Evolutionary conservation across 2,329 filamentous ascomycete genomes (phyloP).

Genomic region (Aureobasidium melanogenum): DNA sequence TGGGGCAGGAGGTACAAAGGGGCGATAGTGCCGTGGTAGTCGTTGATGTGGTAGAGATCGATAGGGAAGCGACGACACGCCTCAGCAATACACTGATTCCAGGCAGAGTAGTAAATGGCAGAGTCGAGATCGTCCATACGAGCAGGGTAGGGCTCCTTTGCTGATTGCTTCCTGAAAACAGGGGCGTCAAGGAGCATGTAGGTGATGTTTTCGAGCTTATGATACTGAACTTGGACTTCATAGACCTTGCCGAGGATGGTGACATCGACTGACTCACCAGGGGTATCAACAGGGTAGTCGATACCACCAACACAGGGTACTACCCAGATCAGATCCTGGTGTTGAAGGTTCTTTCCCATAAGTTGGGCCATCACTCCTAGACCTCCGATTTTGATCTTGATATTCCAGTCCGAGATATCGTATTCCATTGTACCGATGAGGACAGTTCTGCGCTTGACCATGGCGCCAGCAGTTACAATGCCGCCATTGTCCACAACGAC

Average conservation of each 20-base stretch:
- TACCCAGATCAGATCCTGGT: slow-evolving; percentile 55
- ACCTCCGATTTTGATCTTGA: slow-evolving; percentile 65
- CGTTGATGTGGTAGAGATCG: slow-evolving; percentile 59
- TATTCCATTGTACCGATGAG: slow-evolving; percentile 65
- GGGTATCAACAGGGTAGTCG: slow-evolving; percentile 52
- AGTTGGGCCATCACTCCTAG: slow-evolving; percentile 62
- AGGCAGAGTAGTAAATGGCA: slow-evolving; percentile 60
- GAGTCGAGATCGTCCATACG: slow-evolving; percentile 62
- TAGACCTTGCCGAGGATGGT: slow-evolving; percentile 53
- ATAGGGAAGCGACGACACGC: slow-evolving; percentile 53
- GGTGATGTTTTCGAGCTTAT: slow-evolving; percentile 55
- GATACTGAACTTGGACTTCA: slow-evolving; percentile 55
- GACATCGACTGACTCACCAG: slow-evolving; percentile 53
- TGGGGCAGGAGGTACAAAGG: slow-evolving; percentile 56
- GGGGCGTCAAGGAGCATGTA: slow-evolving; percentile 60
- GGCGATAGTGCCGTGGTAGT: slow-evolving; percentile 55
- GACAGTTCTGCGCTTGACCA: slow-evolving; percentile 41
- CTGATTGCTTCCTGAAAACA: slow-evolving; percentile 56
- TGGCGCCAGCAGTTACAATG: neutral
- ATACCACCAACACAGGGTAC: slow-evolving; percentile 50
- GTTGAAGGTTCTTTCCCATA: slow-evolving; percentile 57
- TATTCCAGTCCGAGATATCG: slow-evolving; percentile 60
- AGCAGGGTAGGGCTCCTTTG: slow-evolving; percentile 54
- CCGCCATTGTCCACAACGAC: neutral
- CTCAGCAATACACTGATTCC: slow-evolving; percentile 62